Base-by-base conservation (phyloP, 768 basidiomycete species). In the Omphalotus guepiniiformis region DNA sequence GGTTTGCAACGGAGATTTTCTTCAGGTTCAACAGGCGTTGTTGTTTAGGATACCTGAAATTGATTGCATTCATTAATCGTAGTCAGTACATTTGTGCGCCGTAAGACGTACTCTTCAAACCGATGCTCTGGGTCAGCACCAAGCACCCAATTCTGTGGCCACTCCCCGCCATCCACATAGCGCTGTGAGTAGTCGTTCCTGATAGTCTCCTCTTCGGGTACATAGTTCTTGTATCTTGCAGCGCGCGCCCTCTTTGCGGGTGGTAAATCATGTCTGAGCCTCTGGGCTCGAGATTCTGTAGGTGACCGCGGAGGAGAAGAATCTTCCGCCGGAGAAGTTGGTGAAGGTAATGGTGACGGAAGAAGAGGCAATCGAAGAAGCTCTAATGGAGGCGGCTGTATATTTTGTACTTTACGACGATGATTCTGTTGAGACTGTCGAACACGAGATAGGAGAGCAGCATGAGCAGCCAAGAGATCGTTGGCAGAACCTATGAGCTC, bases 171-270 rank as follows among this genome's bases (percentile, higher is more conserved):
- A 56, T 90, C 85, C 27, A 94, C 92, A 64, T 95, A 97, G 53
- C 85, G 72, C 64, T 87, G 85, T 0, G 88, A 90, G 60, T 94
- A 93, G 68, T 99, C 94, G 57, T 96, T 98, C 39, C 96, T 78
- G 36, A 99, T 88, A 0, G 93, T 97, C 63, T 99, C 95, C 61
- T 99, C 95, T 52, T 93, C 91, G 1, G 89, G 85, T 13, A 93
- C 76, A 55, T 95, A 94, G 59, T 94, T 93, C 27, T 63, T 62
- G 54, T 90, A 93, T 28, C 86, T 75, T 18, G 76, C 73, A 5
- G 79, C 68, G 3, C 88, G 77, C 0, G 87, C 86, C 3, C 80
- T 79, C 61, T 93, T 93, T 5, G 81, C 75, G n/a, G 82, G 82
- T 1, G 83, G 77, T 4, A 81, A 59, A 45, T 80, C 78, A 63